These are phyloP conservation scores for Scalesia atractyloides DNA, from an alignment of 129 eudicot species.

Conservation along the genomic window DNA sequence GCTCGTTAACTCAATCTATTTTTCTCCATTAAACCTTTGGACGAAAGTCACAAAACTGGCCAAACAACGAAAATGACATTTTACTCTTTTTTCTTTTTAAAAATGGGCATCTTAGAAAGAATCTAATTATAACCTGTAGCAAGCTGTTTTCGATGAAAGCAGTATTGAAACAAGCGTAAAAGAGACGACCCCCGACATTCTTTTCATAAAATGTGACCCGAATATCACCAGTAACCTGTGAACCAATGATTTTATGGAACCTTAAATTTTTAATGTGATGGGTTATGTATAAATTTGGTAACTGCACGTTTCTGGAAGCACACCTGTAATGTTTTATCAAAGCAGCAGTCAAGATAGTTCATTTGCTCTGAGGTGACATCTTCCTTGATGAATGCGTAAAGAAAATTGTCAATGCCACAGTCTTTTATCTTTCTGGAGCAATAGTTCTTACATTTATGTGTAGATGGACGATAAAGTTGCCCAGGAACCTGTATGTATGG, in stretches of 20 bases:
- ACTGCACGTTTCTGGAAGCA: constrained; percentile 10
- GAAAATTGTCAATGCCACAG: constrained; percentile 30
- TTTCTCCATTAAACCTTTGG: too few species aligned
- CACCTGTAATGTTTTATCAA: constrained; percentile 53
- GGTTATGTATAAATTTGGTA: not conserved
- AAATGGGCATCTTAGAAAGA: not conserved
- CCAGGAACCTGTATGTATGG: constrained; percentile 54
- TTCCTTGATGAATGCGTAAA: constrained; percentile 48
- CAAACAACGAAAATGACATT: too few species aligned
- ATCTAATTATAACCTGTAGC: constrained; percentile 41
- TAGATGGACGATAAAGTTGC: constrained; percentile 47
- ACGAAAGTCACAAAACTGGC: too few species aligned
- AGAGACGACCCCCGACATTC: constrained; percentile 71
- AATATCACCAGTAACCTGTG: constrained; percentile 63
- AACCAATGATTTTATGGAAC: not conserved
- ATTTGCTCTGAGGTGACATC: constrained; percentile 37
- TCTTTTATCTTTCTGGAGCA: constrained; percentile 52
- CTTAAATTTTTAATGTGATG: not conserved
- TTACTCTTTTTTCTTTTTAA: not conserved
- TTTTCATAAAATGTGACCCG: constrained; percentile 67
- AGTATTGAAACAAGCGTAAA: constrained; percentile 80
- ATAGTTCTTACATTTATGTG: constrained; percentile 42
- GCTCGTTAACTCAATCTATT: too few species aligned
- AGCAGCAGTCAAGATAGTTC: constrained; percentile 51
- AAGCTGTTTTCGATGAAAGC: constrained; percentile 58